Percentiles rank a stretch among this genome's conserved stretches.
These are phyloP conservation scores for Knoxia roxburghii DNA, from an alignment of 257 asterid genomes.

Conservation along the genomic window DNA sequence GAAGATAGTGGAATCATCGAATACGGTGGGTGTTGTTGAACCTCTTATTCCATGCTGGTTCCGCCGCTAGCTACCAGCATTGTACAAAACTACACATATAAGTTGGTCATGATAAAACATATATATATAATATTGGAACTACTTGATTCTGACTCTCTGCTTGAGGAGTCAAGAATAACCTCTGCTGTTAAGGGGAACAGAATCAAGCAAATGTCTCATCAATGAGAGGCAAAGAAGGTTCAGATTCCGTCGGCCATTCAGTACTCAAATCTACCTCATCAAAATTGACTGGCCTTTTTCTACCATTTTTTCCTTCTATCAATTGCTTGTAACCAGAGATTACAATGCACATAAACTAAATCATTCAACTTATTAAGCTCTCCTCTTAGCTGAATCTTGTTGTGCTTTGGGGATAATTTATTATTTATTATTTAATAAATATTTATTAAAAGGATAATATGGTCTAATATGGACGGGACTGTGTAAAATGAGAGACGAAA, in stretches of 20 bases:
- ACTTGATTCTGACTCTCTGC: background rate
- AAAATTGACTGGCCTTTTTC: slow-evolving; percentile 25
- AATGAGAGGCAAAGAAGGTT: slow-evolving; percentile 21
- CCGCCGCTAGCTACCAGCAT: too few relatives aligned
- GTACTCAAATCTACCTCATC: slow-evolving; percentile 29
- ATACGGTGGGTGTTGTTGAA: too few relatives aligned
- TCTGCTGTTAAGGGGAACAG: slow-evolving; percentile 16
- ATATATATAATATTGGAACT: background rate
- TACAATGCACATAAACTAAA: slow-evolving; percentile 38
- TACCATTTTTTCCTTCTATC: slow-evolving; percentile 24
- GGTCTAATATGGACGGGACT: too few relatives aligned
- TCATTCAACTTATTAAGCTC: slow-evolving; percentile 31
- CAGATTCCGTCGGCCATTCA: slow-evolving; percentile 41
- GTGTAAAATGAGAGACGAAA: too few relatives aligned
- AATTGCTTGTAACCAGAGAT: slow-evolving; percentile 39
- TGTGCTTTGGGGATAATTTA: too few relatives aligned
- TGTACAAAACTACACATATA: too few relatives aligned
- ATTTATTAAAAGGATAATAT: too few relatives aligned
- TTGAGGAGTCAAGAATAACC: slow-evolving; percentile 1
- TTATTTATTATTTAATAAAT: too few relatives aligned
- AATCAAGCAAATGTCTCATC: slow-evolving; percentile 28
- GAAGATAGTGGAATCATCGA: too few relatives aligned
- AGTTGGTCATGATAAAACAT: too few relatives aligned
- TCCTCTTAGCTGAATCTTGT: slow-evolving; percentile 17
- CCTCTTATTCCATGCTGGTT: too few relatives aligned